Evolutionary conservation across 805 yeast genomes (phyloP), one percentile per base, ranked within the genome.

Genomic region (Zygoascus flipseniorum): DNA sequence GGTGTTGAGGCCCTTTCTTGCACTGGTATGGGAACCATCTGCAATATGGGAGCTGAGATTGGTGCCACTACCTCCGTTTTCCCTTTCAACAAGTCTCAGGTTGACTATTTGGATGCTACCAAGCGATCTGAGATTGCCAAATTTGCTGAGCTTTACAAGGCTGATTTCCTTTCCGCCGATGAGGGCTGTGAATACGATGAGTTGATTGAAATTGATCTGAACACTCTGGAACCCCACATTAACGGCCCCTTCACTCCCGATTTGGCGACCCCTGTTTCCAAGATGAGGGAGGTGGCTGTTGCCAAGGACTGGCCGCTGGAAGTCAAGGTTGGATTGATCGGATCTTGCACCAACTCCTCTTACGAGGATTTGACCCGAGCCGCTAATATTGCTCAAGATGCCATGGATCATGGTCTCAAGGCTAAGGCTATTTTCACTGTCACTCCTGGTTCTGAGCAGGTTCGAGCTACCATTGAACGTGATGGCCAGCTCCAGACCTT

Each of bases 11-110:
- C 92, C 56, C 83, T 90, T 72, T 86, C 96, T 50, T 88, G 96
- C 74, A 92, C 98, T 51, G 98, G 98, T 80, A 90, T 90, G 98
- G 98, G 93, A 70, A 90, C 98, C 64, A 90, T 90, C 75, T 90
- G 98, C 81, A 90, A 90, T 75, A 90, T 90, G 98, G 98, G 98
- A 78, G 98, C 98, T 60, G 98, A 90, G 76, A 89, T 90, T 63
- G 98, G 98, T 76, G 97, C 97, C 57, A 90, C 98, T 56, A 92
- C 98, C 53, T 90, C 97, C 48, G 87, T 87, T 57, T 90, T 90
- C 95, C 98, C 98, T 70, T 89, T 79, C 86, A 89, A 87, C 78
- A 80, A 83, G 67, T 85, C 90, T 60, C 89, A 86, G 86, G 81
- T 75, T 69, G 86, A 83, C 60, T 90, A 89, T 76, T 80, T 90